Conservation (phyloP, 2,329 filamentous ascomycete genomes). For the Periglandula ipomoeae region DNA sequence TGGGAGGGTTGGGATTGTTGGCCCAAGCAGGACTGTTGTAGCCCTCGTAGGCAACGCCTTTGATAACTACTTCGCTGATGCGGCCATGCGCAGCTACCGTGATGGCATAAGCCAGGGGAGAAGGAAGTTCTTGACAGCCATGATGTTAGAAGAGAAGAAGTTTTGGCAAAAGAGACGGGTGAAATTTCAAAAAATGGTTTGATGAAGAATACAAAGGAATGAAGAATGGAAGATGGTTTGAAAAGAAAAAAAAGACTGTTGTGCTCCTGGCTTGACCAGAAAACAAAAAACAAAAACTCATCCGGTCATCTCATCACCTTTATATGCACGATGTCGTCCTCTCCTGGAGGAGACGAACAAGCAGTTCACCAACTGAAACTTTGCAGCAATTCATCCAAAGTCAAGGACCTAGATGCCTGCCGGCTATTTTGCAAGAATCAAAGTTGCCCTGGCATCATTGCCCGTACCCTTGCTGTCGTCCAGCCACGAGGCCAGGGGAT, state of each 20-base stretch:
- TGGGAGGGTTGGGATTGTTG: conserved; percentile 27
- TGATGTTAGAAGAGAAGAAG: background rate
- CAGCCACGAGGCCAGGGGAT: background rate
- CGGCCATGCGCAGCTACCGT: conserved; percentile 23
- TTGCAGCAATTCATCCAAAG: too few relatives aligned
- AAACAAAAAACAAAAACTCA: background rate
- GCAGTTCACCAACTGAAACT: too few relatives aligned
- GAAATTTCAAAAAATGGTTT: background rate
- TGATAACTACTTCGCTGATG: conserved; percentile 32
- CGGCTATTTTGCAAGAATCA: background rate
- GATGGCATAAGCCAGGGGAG: conserved; percentile 17
- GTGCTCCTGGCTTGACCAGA: background rate
- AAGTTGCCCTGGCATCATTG: background rate
- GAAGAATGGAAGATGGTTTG: background rate
- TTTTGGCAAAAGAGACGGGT: background rate
- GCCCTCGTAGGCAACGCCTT: conserved; percentile 31
- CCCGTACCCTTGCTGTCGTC: background rate
- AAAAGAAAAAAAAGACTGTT: background rate
- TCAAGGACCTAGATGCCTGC: background rate
- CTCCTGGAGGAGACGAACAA: background rate
- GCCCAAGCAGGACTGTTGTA: conserved; percentile 29
- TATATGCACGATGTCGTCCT: background rate
- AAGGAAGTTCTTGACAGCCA: conserved; percentile 4
- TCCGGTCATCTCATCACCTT: background rate
- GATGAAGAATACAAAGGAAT: background rate